phyloP scores from a whole-genome alignment of 495 filamentous ascomycete genomes.

The Aspergillus saccharolyticus region DNA sequence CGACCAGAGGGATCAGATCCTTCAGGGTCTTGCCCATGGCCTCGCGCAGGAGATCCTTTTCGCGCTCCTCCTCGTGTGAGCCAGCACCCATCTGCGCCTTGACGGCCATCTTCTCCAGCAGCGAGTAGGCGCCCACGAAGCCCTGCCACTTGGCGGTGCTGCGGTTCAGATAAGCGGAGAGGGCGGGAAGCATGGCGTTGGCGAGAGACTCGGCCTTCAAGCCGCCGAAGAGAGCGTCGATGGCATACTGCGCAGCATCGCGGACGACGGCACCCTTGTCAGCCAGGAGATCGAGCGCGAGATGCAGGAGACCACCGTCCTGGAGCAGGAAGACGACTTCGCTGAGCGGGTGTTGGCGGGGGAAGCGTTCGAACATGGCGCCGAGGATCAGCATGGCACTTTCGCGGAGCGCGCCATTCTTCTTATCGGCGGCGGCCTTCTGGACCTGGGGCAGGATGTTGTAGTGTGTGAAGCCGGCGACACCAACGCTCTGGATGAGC shows the following conservation, averaged over 20 bases:
- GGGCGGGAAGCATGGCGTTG: conserved; percentile 67
- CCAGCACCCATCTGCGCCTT: conserved; percentile 83
- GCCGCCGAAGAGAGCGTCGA: conserved; percentile 79
- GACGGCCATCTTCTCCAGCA: conserved; percentile 86
- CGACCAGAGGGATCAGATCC: conserved; percentile 83
- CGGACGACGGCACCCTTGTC: conserved; percentile 87
- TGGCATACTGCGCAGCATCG: conserved; percentile 88
- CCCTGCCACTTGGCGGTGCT: conserved; percentile 93
- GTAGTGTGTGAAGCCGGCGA: conserved; percentile 68
- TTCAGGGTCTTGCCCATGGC: conserved; percentile 90
- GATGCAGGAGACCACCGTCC: conserved; percentile 65
- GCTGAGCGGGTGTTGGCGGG: conserved; percentile 66
- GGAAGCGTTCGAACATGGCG: conserved; percentile 86
- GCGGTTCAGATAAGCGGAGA: conserved; percentile 70
- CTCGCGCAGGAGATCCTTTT: conserved; percentile 84
- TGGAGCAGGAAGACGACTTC: conserved; percentile 78
- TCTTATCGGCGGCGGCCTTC: conserved; percentile 92
- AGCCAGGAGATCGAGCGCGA: conserved; percentile 77
- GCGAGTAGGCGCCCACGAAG: conserved; percentile 72
- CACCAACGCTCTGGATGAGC: conserved; percentile 71
- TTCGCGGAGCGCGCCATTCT: conserved; percentile 78
- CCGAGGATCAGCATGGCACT: conserved; percentile 93
- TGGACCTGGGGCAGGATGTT: conserved; percentile 63
- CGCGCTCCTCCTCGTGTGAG: conserved; percentile 69
- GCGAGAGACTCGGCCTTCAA: conserved; percentile 78